Evolutionary conservation across 2,329 filamentous ascomycete genomes (phyloP).

Genomic region (Fusarium nelsonii): DNA sequence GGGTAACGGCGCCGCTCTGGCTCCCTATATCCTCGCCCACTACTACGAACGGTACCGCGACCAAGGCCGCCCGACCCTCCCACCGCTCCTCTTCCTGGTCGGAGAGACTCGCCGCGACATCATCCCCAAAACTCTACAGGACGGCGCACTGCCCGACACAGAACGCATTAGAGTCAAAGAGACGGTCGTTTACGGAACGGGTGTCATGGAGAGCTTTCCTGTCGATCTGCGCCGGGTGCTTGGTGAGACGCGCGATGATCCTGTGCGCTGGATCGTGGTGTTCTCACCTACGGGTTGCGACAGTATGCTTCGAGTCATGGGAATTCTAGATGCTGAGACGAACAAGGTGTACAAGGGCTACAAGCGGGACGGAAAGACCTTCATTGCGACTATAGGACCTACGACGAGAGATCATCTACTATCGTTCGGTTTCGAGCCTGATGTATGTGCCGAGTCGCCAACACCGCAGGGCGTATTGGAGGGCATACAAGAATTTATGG

Average conservation of each 20-base stretch:
- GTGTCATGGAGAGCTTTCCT: conserved; percentile 83
- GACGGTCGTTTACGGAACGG: conserved; percentile 87
- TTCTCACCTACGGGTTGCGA: conserved; percentile 77
- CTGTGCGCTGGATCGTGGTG: conserved; percentile 78
- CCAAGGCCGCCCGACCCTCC: conserved; percentile 59
- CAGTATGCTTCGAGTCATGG: conserved; percentile 67
- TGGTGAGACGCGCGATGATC: conserved; percentile 55
- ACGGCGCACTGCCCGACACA: conserved; percentile 60
- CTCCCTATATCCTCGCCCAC: conserved; percentile 81
- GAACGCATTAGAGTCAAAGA: conserved; percentile 78
- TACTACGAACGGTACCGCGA: conserved; percentile 70
- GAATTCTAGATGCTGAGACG: conserved; percentile 62
- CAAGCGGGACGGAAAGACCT: conserved; percentile 61
- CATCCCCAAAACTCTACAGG: conserved; percentile 84
- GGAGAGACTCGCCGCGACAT: conserved; percentile 91
- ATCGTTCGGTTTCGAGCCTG: conserved; percentile 75
- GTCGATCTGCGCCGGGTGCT: conserved; percentile 70
- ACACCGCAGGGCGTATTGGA: conserved; percentile 82
- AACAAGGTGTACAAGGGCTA: conserved; percentile 53
- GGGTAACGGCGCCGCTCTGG: conserved; percentile 85
- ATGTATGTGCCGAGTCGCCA: conserved; percentile 85
- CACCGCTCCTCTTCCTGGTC: conserved; percentile 84
- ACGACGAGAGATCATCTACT: conserved; percentile 85
- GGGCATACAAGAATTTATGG: conserved; percentile 67
- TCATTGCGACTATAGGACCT: conserved; percentile 90